Evolutionary conservation across 2,329 filamentous ascomycete genomes (phyloP).

Genomic region (Bimuria novae-zelandiae): DNA sequence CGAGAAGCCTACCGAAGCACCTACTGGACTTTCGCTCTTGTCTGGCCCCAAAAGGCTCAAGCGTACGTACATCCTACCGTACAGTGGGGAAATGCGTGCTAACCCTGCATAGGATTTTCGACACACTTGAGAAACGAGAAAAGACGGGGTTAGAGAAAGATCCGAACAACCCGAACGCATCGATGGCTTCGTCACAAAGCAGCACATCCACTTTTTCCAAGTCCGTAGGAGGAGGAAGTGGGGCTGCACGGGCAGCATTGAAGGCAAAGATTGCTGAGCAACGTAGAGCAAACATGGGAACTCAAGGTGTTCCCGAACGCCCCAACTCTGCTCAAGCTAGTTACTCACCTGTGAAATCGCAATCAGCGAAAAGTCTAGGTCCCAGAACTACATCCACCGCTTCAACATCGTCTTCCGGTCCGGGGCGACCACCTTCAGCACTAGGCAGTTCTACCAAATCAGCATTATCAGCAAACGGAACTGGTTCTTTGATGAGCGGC

Average conservation of each 20-base stretch:
- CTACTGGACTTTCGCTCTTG: constrained; percentile 79
- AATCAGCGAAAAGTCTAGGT: constrained; percentile 40
- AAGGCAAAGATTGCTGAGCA: constrained; percentile 85
- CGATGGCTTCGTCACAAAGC: constrained; percentile 56
- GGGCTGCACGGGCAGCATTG: constrained; percentile 61
- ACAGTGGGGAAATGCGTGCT: constrained; percentile 11
- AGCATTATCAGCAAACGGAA: constrained; percentile 35
- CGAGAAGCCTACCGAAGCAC: constrained; percentile 83
- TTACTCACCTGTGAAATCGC: constrained; percentile 53
- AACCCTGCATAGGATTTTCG: constrained; percentile 67
- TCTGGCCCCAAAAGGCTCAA: constrained; percentile 80
- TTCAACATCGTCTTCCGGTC: constrained; percentile 34
- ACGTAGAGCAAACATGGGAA: constrained; percentile 61
- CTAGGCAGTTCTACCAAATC: constrained; percentile 40
- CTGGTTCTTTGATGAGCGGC: constrained; percentile 60
- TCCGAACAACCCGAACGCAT: constrained; percentile 73
- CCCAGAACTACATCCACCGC: constrained; percentile 34
- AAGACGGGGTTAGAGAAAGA: constrained; percentile 83
- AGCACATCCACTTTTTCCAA: constrained; percentile 50
- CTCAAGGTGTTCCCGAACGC: constrained; percentile 54
- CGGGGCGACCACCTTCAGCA: constrained; percentile 44
- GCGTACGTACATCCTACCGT: constrained; percentile 56
- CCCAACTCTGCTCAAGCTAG: constrained; percentile 63
- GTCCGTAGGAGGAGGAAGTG: constrained; percentile 54
- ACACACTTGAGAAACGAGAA: constrained; percentile 75